phyloP scores from a whole-genome alignment of 768 basidiomycete species.

The Calocera viscosa region DNA sequence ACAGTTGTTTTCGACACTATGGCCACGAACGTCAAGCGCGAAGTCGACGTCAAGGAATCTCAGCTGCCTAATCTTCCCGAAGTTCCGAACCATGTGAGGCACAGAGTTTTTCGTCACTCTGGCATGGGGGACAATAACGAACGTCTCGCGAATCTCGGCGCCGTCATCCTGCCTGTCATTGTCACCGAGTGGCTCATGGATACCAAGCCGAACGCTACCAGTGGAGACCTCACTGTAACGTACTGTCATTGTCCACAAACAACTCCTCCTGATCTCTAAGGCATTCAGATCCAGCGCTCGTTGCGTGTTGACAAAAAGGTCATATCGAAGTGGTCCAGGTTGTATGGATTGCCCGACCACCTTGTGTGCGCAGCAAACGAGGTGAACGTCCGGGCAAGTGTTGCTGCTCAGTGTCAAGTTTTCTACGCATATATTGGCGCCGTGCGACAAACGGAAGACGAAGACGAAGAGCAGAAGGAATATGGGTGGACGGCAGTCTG shows the following conservation, averaged over 20 bases:
- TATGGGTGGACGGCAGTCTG: not conserved
- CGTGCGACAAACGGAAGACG: not conserved
- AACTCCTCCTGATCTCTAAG: not conserved
- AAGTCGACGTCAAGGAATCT: not conserved
- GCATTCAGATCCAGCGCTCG: not conserved
- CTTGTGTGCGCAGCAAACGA: not conserved
- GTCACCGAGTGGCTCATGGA: constrained; percentile 2
- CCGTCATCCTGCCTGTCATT: not conserved
- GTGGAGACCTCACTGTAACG: not conserved
- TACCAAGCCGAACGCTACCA: not conserved
- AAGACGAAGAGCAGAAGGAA: not conserved
- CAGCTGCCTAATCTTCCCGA: not conserved
- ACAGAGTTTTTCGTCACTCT: not conserved
- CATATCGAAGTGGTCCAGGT: not conserved
- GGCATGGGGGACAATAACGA: not conserved
- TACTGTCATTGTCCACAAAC: not conserved
- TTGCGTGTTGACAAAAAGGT: not conserved
- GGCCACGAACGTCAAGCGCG: not conserved
- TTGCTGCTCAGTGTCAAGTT: not conserved
- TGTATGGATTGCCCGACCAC: not conserved
- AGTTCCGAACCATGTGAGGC: not conserved
- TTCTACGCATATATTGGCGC: constrained; percentile 7
- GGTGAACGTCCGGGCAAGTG: not conserved
- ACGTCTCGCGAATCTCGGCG: not conserved
- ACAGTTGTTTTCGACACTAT: not conserved